Evolutionary conservation across 306 rosid species (phyloP).

Genomic region (Spatholobus suberectus): DNA sequence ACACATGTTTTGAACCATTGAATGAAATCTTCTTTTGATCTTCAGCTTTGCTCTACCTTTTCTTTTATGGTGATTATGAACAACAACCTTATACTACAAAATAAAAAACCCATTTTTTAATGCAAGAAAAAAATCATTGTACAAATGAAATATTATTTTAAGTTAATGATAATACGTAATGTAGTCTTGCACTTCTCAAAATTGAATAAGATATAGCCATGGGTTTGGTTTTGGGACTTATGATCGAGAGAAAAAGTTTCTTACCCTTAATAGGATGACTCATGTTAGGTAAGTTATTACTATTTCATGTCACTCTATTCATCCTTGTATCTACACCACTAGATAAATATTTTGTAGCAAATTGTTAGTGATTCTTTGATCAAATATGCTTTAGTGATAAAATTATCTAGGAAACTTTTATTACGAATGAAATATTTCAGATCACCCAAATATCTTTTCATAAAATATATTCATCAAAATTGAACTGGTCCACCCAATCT

Average conservation of each 20-base stretch:
- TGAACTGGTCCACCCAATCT: too few relatives aligned
- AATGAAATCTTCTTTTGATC: neutral
- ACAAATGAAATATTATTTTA: neutral
- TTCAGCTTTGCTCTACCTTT: too few relatives aligned
- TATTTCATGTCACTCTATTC: constrained; percentile 19
- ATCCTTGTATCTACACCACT: neutral
- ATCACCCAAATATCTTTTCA: constrained; percentile 1
- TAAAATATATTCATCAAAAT: too few relatives aligned
- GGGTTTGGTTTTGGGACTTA: neutral
- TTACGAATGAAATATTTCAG: neutral
- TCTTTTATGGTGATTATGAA: neutral
- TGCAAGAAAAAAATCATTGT: neutral
- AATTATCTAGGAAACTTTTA: neutral
- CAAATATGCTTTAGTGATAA: neutral
- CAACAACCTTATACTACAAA: neutral
- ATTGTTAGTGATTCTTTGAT: neutral
- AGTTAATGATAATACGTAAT: neutral
- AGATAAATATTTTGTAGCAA: constrained; percentile 1
- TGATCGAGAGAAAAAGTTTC: constrained; percentile 2
- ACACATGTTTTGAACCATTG: neutral
- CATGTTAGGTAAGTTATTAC: neutral
- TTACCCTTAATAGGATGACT: neutral
- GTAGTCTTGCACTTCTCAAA: neutral
- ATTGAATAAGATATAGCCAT: neutral
- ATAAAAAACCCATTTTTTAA: neutral